Conservation (phyloP, 1,284 basidiomycete species). For the Cryptococcus sp. region DNA sequence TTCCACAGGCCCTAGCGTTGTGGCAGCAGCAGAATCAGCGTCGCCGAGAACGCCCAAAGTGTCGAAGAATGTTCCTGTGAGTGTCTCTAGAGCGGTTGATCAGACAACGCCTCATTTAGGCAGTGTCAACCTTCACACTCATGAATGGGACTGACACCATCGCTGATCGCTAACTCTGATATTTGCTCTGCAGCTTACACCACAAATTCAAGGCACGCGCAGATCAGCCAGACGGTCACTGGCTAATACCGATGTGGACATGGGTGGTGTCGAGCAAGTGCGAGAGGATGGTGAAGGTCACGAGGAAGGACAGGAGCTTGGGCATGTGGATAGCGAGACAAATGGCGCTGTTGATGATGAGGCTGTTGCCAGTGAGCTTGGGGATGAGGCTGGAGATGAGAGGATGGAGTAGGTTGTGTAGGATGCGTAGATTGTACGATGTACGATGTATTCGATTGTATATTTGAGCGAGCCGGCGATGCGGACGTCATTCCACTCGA, state of each 20-base stretch:
- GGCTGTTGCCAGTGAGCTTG: not conserved
- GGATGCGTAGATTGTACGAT: not conserved
- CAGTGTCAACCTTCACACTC: not conserved
- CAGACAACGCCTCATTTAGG: not conserved
- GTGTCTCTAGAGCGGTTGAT: not conserved
- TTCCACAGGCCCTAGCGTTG: not conserved
- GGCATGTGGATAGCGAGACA: not conserved
- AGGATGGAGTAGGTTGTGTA: not conserved
- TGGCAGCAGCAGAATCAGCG: not conserved
- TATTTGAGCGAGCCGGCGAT: too few species aligned
- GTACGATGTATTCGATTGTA: too few species aligned
- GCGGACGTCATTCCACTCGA: too few species aligned
- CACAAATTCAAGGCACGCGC: conserved; percentile 36
- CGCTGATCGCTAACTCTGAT: too few species aligned
- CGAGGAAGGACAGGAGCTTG: not conserved
- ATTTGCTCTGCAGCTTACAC: conserved; percentile 26
- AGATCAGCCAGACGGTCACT: conserved; percentile 31
- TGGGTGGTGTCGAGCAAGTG: conserved; percentile 12
- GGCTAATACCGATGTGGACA: conserved; percentile 21
- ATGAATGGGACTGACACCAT: not conserved
- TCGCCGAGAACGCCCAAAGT: conserved; percentile 16
- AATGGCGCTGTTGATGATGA: not conserved
- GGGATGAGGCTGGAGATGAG: not conserved
- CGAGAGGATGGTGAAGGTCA: not conserved
- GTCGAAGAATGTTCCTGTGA: conserved; percentile 34